Conservation (phyloP, 441 rosid species). For the Adansonia madagascariensis region DNA sequence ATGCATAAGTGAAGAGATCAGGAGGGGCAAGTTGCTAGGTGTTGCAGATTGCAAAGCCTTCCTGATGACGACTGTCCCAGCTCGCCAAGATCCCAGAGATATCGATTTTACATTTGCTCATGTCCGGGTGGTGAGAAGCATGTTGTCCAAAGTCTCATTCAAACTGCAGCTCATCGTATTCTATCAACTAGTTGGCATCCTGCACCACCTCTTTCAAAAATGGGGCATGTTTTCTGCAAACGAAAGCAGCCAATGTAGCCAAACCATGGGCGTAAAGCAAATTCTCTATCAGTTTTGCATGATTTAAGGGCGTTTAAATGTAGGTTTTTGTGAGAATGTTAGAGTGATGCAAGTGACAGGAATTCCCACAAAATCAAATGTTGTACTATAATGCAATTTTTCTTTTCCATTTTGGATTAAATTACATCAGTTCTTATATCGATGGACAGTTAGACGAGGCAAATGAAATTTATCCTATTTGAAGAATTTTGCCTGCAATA, state of each 20-base stretch:
- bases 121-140: not conserved
- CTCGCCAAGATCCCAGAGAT: not conserved
- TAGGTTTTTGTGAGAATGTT: not conserved
- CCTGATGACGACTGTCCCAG: not conserved
- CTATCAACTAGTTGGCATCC: not conserved
- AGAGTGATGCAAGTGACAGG: not conserved
- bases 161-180: not conserved
- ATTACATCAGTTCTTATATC: not conserved
- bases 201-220: slow-evolving; percentile 13
- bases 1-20: not conserved
- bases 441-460: not conserved
- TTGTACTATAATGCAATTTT: slow-evolving; percentile 6
- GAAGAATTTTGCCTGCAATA: not conserved
- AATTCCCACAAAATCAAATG: not conserved
- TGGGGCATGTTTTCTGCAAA: slow-evolving; percentile 2
- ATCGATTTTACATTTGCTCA: not conserved
- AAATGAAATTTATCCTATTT: not conserved
- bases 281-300: slow-evolving; percentile 21
- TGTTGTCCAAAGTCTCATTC: not conserved
- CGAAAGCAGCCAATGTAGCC: not conserved
- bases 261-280: not conserved
- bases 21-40: not conserved
- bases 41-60: slow-evolving; percentile 3
- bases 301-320: not conserved
- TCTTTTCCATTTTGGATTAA: slow-evolving; percentile 13